Percentiles rank a stretch among this genome's conserved stretches.
Evolutionary conservation across 495 filamentous ascomycete species (phyloP).

Genomic region (Aspergillus cavernicola): DNA sequence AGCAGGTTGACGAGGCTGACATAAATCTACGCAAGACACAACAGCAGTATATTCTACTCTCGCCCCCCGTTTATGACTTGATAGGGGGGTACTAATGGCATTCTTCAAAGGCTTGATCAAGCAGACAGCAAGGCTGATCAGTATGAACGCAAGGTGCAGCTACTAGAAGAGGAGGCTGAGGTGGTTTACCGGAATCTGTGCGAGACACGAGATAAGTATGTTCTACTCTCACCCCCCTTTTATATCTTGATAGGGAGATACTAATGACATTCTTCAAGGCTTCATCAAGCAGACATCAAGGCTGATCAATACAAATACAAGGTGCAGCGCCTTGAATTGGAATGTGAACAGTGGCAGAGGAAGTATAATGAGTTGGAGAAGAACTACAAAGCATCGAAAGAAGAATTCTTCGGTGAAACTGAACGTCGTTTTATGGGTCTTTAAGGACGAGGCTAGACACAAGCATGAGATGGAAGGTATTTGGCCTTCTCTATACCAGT

Average conservation of each 20-base stretch:
- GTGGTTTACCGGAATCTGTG: no score
- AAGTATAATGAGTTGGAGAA: conserved; percentile 96
- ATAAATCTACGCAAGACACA: conserved; percentile 92
- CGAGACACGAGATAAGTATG: no score
- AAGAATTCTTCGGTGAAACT: conserved; percentile 91
- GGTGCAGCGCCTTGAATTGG: conserved; percentile 87
- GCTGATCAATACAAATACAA: no score
- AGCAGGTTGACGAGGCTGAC: conserved; percentile 94
- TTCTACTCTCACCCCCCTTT: no score
- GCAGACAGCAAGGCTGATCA: conserved; percentile 99
- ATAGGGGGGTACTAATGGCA: conserved; percentile 17
- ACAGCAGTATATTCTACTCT: conserved; percentile 73
- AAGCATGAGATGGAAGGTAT: conserved; percentile 29
- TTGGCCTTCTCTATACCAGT: conserved; percentile 28
- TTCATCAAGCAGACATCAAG: no score
- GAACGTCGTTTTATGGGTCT: conserved; percentile 85
- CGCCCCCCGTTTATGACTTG: neutral
- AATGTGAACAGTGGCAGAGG: conserved; percentile 85
- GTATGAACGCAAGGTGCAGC: conserved; percentile 99
- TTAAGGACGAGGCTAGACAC: conserved; percentile 44
- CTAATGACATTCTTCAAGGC: no score
- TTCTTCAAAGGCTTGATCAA: conserved; percentile 73
- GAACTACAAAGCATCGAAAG: conserved; percentile 77
- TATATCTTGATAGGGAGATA: no score
- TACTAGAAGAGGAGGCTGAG: no score